A percentile compares a stretch with the other conserved stretches of the same genome.
These are phyloP conservation scores for Lipomyces starkeyi DNA, from an alignment of 805 yeast genomes.

Conservation along the genomic window DNA sequence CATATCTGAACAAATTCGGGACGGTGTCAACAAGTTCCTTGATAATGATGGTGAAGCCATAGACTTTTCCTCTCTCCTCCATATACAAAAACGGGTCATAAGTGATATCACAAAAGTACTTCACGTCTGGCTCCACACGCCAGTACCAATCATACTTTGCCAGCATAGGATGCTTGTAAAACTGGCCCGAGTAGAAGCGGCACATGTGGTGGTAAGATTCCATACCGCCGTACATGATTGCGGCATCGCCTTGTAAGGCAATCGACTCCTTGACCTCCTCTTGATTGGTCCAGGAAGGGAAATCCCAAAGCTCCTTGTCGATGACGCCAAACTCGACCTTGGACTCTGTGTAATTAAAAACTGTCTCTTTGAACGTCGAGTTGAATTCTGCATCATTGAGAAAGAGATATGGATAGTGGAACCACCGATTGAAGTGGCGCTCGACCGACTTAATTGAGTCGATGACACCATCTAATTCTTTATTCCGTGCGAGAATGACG, in stretches of 20 bases:
- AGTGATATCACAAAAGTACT: constrained; percentile 86
- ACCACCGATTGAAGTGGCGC: constrained; percentile 92
- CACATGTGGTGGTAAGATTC: constrained; percentile 94
- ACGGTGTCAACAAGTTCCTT: constrained; percentile 81
- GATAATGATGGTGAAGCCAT: constrained; percentile 84
- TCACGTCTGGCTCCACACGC: constrained; percentile 94
- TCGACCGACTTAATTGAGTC: constrained; percentile 77
- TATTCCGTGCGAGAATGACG: constrained; percentile 81
- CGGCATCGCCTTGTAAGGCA: constrained; percentile 78
- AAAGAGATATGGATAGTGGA: constrained; percentile 89
- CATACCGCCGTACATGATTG: constrained; percentile 81
- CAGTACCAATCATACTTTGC: constrained; percentile 85
- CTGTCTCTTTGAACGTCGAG: constrained; percentile 63
- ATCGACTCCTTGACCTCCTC: constrained; percentile 61
- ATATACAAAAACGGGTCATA: constrained; percentile 90
- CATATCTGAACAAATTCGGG: constrained; percentile 78
- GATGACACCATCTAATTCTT: constrained; percentile 78
- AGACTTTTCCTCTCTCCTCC: constrained; percentile 69
- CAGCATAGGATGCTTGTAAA: constrained; percentile 79
- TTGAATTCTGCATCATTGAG: constrained; percentile 79
- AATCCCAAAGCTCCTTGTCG: constrained; percentile 68
- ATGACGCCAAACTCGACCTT: constrained; percentile 75
- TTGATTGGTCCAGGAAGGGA: constrained; percentile 56
- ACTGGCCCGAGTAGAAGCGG: constrained; percentile 84
- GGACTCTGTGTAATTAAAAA: constrained; percentile 61